Evolutionary conservation across 768 basidiomycete genomes (phyloP).

Genomic region (Podaxis sp.): DNA sequence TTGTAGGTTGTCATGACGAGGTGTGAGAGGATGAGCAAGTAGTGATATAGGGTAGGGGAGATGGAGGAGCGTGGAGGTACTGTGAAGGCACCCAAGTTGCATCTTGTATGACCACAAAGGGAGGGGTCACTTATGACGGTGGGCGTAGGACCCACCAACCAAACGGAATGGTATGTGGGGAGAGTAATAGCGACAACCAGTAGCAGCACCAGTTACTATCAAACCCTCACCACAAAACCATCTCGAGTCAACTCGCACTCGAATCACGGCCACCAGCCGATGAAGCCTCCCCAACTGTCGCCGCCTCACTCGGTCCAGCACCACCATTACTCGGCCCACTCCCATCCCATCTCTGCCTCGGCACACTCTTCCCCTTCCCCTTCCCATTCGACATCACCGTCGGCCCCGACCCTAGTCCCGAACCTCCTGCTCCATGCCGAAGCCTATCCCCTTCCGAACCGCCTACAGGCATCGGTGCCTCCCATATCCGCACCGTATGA

Average conservation of each 20-base stretch:
- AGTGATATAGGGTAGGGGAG: neutral
- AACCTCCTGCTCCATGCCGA: neutral
- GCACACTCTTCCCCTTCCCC: constrained; percentile 55
- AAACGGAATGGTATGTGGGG: neutral
- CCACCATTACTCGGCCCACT: constrained; percentile 5
- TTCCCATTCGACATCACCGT: constrained; percentile 41
- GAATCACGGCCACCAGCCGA: neutral
- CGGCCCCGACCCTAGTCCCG: neutral
- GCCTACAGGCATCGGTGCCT: constrained; percentile 35
- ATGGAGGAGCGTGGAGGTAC: neutral
- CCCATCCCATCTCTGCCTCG: constrained; percentile 41
- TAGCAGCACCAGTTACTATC: no score
- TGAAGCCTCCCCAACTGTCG: neutral
- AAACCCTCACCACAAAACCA: neutral
- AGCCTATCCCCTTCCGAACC: neutral
- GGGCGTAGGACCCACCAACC: neutral
- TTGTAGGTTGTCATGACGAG: neutral
- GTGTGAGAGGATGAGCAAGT: neutral
- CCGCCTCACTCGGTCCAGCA: neutral
- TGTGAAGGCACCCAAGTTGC: no score
- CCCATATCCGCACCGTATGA: constrained; percentile 88
- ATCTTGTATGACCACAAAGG: no score
- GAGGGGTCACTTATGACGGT: no score
- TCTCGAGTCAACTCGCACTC: neutral
- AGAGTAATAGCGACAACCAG: neutral